These are phyloP conservation scores for Colletotrichum brevisporum DNA, from an alignment of 2,329 filamentous ascomycete species.

Conservation along the genomic window DNA sequence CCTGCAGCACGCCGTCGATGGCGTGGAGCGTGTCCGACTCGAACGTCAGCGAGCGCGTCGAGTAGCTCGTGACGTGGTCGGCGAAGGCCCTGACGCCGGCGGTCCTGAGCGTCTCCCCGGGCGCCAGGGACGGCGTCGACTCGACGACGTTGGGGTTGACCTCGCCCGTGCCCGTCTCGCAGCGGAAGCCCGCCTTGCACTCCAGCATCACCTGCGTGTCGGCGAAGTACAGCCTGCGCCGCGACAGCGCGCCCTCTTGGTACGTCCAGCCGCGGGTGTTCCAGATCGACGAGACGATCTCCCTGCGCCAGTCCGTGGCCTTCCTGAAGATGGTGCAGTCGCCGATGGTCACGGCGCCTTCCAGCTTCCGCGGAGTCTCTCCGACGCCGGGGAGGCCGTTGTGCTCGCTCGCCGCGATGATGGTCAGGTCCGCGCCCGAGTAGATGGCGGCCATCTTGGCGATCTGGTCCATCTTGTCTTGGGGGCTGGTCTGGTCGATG, in stretches of 20 bases:
- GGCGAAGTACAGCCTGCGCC: not conserved
- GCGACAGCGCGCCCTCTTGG: not conserved
- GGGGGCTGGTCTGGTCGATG: not conserved
- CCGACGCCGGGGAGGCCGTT: not conserved
- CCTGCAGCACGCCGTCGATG: not conserved
- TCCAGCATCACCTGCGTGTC: not conserved
- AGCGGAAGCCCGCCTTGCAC: not conserved
- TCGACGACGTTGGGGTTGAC: not conserved
- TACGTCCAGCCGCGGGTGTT: constrained; percentile 9
- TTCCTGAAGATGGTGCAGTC: not conserved
- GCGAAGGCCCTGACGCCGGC: not conserved
- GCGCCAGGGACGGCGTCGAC: too few species aligned
- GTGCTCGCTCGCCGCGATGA: not conserved
- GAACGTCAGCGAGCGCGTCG: not conserved
- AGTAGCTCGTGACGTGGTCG: not conserved
- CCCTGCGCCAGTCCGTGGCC: too few species aligned
- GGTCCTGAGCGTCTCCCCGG: too few species aligned
- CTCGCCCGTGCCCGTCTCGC: not conserved
- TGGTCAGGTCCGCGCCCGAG: not conserved
- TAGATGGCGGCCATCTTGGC: constrained; percentile 2
- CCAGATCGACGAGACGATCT: constrained; percentile 1
- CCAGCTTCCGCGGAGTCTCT: not conserved
- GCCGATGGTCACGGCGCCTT: not conserved
- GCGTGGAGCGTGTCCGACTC: not conserved
- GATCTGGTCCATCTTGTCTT: not conserved